Evolutionary conservation across 768 basidiomycete genomes (phyloP), one percentile per base, ranked within the genome.

Genomic region (Xanthoconium purpureum): DNA sequence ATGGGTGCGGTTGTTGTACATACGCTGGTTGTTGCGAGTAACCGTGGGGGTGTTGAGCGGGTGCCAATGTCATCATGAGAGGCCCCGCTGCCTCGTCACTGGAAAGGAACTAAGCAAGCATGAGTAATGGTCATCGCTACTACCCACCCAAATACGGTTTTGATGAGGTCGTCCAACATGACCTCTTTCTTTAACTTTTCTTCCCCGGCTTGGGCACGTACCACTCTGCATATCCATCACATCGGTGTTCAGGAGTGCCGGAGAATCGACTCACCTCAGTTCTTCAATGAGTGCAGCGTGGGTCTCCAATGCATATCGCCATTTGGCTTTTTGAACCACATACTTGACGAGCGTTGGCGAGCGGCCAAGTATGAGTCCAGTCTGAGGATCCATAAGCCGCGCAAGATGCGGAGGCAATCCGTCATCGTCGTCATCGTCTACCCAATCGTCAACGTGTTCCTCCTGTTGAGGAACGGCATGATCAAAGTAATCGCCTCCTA

Each of bases 261-360:
- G 1, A 12, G 24, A 1, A 46, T 14, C 47, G 32, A 52, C 63
- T 36, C 51, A 71, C 70, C 69, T 78, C 59, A 91, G 73, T 68
- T 94, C 88, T 59, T 85, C 82, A 32, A 80, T 72, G 38, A 94
- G 74, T 33, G 75, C 74, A 33, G 83, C 83, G 58, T 91, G 85
- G 64, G 89, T 84, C 55, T 87, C 80, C 32, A 86, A 58, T 14
- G 83, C 84, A 65, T 85, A 88, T 48, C 75, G 76, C 68, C 87
- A 80, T 65, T 92, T 93, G 7, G 94, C 92, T 66, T 94, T 71
- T 37, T 73, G 57, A 74, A 78, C 59, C 74, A 84, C 76, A 69
- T 94, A 95, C 77, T 84, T 84, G 36, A 84, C 82, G 75, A 87
- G 83, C 32, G 77, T 73, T 0, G 83, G 86, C n/a, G 84, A 73